phyloP scores from a whole-genome alignment of 306 rosid genomes.

The Senna tora region DNA sequence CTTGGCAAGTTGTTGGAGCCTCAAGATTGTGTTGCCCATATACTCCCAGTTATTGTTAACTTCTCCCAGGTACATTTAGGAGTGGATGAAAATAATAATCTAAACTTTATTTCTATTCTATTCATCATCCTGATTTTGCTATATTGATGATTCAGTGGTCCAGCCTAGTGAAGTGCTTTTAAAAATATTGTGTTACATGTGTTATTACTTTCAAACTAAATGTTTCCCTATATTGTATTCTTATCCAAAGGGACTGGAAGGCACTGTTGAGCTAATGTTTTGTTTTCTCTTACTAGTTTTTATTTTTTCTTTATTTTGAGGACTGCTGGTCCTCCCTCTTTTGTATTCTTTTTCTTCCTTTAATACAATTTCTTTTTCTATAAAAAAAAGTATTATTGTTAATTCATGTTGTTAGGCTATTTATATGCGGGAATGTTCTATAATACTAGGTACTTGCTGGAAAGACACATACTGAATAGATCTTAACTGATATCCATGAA shows the following conservation, averaged over 20 bases:
- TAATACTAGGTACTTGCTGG: not conserved
- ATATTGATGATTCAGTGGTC: constrained; percentile 2
- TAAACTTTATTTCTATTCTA: not conserved
- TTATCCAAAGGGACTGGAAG: too few species aligned
- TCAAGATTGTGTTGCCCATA: constrained; percentile 80
- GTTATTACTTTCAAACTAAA: not conserved
- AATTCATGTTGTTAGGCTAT: not conserved
- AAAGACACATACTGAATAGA: not conserved
- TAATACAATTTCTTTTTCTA: too few species aligned
- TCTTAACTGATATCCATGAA: not conserved
- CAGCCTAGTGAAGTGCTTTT: not conserved
- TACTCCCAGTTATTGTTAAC: constrained; percentile 80
- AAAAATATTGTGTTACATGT: constrained; percentile 17
- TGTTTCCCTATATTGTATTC: not conserved
- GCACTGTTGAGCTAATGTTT: too few species aligned
- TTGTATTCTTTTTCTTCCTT: too few species aligned
- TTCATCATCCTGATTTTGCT: not conserved
- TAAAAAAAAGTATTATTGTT: too few species aligned
- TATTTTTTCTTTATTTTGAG: too few species aligned
- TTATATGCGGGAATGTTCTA: not conserved
- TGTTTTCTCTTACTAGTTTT: too few species aligned
- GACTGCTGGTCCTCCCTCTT: too few species aligned
- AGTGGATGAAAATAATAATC: constrained; percentile 2
- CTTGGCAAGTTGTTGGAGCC: constrained; percentile 85
- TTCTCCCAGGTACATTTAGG: constrained; percentile 71